phyloP scores from a whole-genome alignment of 495 filamentous ascomycete genomes.

The Aspergillus ostianus region DNA sequence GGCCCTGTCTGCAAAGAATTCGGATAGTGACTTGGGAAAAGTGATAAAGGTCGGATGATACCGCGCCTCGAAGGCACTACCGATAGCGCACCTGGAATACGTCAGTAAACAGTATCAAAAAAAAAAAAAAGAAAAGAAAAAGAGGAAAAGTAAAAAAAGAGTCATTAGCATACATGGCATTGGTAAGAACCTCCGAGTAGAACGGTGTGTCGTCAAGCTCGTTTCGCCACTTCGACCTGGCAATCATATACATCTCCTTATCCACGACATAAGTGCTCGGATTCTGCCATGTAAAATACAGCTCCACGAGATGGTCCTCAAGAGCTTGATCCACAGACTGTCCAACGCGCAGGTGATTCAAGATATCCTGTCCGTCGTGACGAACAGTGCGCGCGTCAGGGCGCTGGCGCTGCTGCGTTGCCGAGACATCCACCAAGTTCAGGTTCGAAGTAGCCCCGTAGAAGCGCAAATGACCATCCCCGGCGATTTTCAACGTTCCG shows the following conservation, averaged over 20 bases:
- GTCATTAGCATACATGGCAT: constrained; percentile 40
- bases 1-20: constrained; percentile 51
- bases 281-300: constrained; percentile 55
- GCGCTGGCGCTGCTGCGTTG: constrained; percentile 48
- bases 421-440: constrained; percentile 45
- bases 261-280: constrained; percentile 50
- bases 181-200: constrained; percentile 50
- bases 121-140: not conserved
- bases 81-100: constrained; percentile 44
- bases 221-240: constrained; percentile 41
- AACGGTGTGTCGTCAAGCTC: constrained; percentile 45
- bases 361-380: constrained; percentile 45
- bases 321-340: constrained; percentile 41
- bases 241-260: constrained; percentile 46
- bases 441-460: constrained; percentile 51
- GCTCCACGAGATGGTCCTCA: constrained; percentile 47
- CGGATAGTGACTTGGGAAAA: constrained; percentile 45
- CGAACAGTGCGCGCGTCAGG: constrained; percentile 50
- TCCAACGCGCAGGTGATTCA: constrained; percentile 44
- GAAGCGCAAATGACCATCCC: constrained; percentile 49
- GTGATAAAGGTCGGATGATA: constrained; percentile 48
- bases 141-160: too few species aligned
- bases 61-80: constrained; percentile 45
- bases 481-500: constrained; percentile 47
- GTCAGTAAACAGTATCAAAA: not conserved